Evolutionary conservation across 1,284 basidiomycete genomes (phyloP), one percentile per base, ranked within the genome.

Genomic region (Peniophora sp.): DNA sequence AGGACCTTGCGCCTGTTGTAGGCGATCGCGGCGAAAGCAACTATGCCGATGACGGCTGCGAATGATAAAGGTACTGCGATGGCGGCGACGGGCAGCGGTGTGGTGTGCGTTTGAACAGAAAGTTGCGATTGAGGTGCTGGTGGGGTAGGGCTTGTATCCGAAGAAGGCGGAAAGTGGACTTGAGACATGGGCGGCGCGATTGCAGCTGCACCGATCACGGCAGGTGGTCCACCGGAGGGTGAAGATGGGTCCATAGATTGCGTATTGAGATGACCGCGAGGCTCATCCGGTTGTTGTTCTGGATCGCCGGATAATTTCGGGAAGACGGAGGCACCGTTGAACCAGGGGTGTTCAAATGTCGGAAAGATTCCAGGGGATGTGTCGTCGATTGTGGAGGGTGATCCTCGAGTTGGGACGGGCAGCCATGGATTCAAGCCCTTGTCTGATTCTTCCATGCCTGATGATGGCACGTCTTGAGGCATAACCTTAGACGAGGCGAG

Each of bases 31-130:
- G 59, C 60, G 34, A 59, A 56, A 0, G 72, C 73, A 23, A 67
- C 55, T 18, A 77, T 53, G 34, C 74, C 53, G 53, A 76, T 68
- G 18, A 63, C 64, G 24, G 63, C 64, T 18, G 74, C 65, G 49
- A 73, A 63, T 3, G 72, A 69, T 34, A 78, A 64, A 1, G 75
- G 75, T 18, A 76, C 65, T 14, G 70, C 73, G 49, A 71, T 67
- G 1, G 73, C 72, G 0, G 68, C 71, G 23, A 64, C 60, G 3
- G 74, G 69, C 3, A 66, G 60, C 10, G 68, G 62, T 3, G 57
- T 53, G 46, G 58, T 67, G 3, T 63, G 62, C 9, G 66, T 62
- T 12, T 66, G 55, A 36, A 65, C 50, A 23, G 58, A 55, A 22
- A 61, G 60, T 20, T 52, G 37, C 27, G 46, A 53, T 36, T 52